A percentile compares a stretch with the other conserved stretches of the same genome.
phyloP scores from a whole-genome alignment of 2,329 filamentous ascomycete genomes.

The Pestalotiopsis sp. region DNA sequence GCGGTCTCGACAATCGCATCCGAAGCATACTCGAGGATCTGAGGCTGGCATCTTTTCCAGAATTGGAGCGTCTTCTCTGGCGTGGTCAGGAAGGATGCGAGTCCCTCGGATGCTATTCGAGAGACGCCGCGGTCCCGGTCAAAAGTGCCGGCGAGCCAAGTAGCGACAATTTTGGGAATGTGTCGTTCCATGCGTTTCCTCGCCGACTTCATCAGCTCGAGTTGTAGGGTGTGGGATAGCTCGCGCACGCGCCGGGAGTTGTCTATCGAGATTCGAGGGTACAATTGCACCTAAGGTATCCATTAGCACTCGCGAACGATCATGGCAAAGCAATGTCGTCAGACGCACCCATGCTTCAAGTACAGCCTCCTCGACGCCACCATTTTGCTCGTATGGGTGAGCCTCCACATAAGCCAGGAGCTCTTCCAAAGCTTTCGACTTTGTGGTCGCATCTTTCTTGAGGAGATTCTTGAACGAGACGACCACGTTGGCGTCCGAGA shows the following conservation, averaged over 20 bases:
- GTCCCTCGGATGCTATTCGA: slow-evolving; percentile 75
- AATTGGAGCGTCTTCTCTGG: slow-evolving; percentile 78
- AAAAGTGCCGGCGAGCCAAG: slow-evolving; percentile 90
- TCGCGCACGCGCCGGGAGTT: slow-evolving; percentile 86
- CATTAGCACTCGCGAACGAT: slow-evolving; percentile 18
- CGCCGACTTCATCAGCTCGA: slow-evolving; percentile 60
- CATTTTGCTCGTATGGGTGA: slow-evolving; percentile 55
- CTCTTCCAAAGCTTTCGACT: slow-evolving; percentile 88
- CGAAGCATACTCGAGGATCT: slow-evolving; percentile 81
- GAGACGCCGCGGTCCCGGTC: slow-evolving; percentile 81
- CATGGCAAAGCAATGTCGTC: neutral
- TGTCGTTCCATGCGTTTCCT: slow-evolving; percentile 84
- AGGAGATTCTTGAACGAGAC: slow-evolving; percentile 91
- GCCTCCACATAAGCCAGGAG: slow-evolving; percentile 66
- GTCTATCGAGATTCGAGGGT: slow-evolving; percentile 89
- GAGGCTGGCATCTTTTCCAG: slow-evolving; percentile 78
- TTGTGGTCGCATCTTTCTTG: slow-evolving; percentile 93
- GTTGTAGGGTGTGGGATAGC: slow-evolving; percentile 76
- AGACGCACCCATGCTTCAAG: slow-evolving; percentile 79
- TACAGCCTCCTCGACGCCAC: slow-evolving; percentile 77
- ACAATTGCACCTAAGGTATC: slow-evolving; percentile 71
- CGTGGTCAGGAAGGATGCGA: slow-evolving; percentile 75
- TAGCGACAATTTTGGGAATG: slow-evolving; percentile 76
- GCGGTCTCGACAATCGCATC: slow-evolving; percentile 81
- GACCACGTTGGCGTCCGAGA: slow-evolving; percentile 80